A percentile compares a stretch with the other conserved stretches of the same genome.
phyloP scores from a whole-genome alignment of 257 asterid species.

The Paraleonurus japonicus region DNA sequence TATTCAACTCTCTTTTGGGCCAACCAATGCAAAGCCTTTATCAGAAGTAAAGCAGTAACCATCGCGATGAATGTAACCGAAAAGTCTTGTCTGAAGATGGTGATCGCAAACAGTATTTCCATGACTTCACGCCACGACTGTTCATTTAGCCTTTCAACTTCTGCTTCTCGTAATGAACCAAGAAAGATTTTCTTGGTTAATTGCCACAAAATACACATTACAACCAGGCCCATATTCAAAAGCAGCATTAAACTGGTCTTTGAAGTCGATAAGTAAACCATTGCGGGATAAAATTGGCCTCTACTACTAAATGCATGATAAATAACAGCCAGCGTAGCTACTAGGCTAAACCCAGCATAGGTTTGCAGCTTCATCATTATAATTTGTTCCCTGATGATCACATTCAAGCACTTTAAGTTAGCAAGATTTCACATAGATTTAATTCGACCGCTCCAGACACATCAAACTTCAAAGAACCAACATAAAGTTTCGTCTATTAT shows the following conservation, averaged over 20 bases:
- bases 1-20: slow-evolving; percentile 97
- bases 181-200: slow-evolving; percentile 85
- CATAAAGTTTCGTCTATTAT: not conserved
- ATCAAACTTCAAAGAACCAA: not conserved
- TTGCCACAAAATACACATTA: slow-evolving; percentile 93
- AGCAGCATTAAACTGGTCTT: slow-evolving; percentile 87
- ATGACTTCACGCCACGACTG: slow-evolving; percentile 96
- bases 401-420: slow-evolving; percentile 24
- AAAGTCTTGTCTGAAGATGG: slow-evolving; percentile 93
- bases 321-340: slow-evolving; percentile 66
- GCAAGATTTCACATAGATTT: not conserved
- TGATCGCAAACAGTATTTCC: slow-evolving; percentile 94
- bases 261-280: slow-evolving; percentile 86
- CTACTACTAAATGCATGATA: slow-evolving; percentile 84
- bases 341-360: slow-evolving; percentile 69
- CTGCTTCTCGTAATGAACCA: slow-evolving; percentile 94
- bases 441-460: not conserved
- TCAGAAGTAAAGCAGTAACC: slow-evolving; percentile 86
- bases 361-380: slow-evolving; percentile 87
- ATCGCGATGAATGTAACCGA: slow-evolving; percentile 77
- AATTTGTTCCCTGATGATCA: slow-evolving; percentile 40
- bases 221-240: slow-evolving; percentile 81
- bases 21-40: slow-evolving; percentile 97
- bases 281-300: slow-evolving; percentile 94
- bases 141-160: slow-evolving; percentile 96